Percentiles rank a stretch among this genome's conserved stretches.
phyloP scores from a whole-genome alignment of 1,139 yeast genomes.

The Debaryomyces subglobosus region DNA sequence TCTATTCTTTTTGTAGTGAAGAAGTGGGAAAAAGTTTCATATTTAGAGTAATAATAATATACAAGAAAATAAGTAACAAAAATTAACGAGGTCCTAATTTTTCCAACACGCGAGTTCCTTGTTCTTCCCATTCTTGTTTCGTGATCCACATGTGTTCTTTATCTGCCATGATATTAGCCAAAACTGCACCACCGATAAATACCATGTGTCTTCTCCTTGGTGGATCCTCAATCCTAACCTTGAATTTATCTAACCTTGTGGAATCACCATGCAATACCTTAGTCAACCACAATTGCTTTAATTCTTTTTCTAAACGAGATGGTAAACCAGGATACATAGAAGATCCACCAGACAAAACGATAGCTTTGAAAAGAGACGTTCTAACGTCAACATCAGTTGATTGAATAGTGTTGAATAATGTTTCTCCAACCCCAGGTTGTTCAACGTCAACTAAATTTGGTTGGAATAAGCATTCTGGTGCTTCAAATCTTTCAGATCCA shows the following conservation, averaged over 20 bases:
- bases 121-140: constrained; percentile 97
- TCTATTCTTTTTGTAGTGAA: constrained; percentile 1
- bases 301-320: constrained; percentile 90
- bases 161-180: constrained; percentile 97
- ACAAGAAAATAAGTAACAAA: constrained; percentile 3
- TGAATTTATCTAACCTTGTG: constrained; percentile 83
- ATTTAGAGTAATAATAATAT: constrained; percentile 4
- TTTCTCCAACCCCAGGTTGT: constrained; percentile 96
- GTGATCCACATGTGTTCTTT: constrained; percentile 98
- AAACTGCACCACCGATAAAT: constrained; percentile 97
- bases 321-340: constrained; percentile 99
- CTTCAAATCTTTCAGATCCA: constrained; percentile 96
- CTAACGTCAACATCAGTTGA: constrained; percentile 93
- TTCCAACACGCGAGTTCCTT: constrained; percentile 80
- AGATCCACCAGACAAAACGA: constrained; percentile 95
- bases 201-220: constrained; percentile 99
- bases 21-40: neutral
- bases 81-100: constrained; percentile 90
- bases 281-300: constrained; percentile 94
- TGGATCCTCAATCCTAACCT: constrained; percentile 97
- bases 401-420: constrained; percentile 88
- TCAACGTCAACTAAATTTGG: constrained; percentile 96
- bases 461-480: constrained; percentile 97
- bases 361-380: constrained; percentile 84
- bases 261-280: constrained; percentile 88